Evolutionary conservation across 1,284 basidiomycete species (phyloP).

Genomic region (Fomitiporia mediterranea): DNA sequence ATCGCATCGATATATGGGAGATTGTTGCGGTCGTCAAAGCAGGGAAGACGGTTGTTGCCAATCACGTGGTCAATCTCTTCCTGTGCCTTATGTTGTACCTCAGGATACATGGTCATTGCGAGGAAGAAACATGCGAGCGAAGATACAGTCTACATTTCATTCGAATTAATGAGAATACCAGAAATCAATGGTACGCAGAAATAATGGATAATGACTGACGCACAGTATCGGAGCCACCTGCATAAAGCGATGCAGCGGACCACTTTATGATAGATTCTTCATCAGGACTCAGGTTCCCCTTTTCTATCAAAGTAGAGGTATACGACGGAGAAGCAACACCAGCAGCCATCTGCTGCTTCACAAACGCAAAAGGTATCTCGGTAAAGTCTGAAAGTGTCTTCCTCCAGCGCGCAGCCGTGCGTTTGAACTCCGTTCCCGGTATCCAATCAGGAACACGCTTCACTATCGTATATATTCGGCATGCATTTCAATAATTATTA

Average conservation of each 20-base stretch:
- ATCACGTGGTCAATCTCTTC: slow-evolving; percentile 28
- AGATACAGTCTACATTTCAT: slow-evolving; percentile 18
- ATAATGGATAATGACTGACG: not conserved
- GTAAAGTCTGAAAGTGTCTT: slow-evolving; percentile 30
- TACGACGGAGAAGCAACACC: slow-evolving; percentile 37
- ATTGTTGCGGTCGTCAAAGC: slow-evolving; percentile 25
- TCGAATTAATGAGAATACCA: not conserved
- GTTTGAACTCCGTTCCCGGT: slow-evolving; percentile 43
- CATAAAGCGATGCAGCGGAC: slow-evolving; percentile 37
- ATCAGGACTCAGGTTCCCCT: slow-evolving; percentile 28
- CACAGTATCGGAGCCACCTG: slow-evolving; percentile 26
- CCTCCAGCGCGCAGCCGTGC: slow-evolving; percentile 35
- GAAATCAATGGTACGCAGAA: not conserved
- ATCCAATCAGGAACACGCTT: slow-evolving; percentile 44
- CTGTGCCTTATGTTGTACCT: slow-evolving; percentile 26
- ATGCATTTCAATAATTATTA: not conserved
- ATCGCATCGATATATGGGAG: slow-evolving; percentile 30
- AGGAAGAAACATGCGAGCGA: slow-evolving; percentile 25
- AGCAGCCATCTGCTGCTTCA: slow-evolving; percentile 38
- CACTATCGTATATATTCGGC: slow-evolving; percentile 27
- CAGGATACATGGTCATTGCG: slow-evolving; percentile 27
- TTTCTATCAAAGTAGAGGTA: slow-evolving; percentile 33
- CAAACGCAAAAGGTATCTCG: slow-evolving; percentile 35
- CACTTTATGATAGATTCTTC: slow-evolving; percentile 36
- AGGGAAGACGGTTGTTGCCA: slow-evolving; percentile 25